Percentiles rank a stretch among this genome's conserved stretches.
Conservation (phyloP, 371 early-diverging fungal genomes). For the Rozella allomycis region DNA sequence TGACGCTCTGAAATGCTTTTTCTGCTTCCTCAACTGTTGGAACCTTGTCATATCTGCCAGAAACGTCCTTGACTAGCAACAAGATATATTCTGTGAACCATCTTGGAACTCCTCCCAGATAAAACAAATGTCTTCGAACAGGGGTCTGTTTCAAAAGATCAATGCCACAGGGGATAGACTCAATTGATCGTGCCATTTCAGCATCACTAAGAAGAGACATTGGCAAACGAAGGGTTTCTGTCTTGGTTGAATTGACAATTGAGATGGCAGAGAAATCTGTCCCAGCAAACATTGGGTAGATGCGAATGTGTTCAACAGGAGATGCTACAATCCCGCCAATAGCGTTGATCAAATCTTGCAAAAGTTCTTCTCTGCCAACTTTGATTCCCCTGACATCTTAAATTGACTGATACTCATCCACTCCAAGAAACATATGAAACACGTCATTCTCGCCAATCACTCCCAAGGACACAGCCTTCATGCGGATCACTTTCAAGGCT, state of each 20-base stretch:
- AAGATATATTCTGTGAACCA: neutral
- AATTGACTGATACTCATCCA: conserved; percentile 1
- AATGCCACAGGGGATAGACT: neutral
- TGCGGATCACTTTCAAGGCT: neutral
- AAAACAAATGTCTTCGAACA: conserved; percentile 1
- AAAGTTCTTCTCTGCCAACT: neutral
- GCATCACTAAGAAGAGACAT: neutral
- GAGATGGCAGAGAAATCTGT: neutral
- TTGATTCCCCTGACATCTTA: neutral
- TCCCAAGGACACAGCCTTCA: neutral
- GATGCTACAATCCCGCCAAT: neutral
- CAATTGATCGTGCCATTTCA: neutral
- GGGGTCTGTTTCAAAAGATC: neutral
- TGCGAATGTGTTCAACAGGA: neutral
- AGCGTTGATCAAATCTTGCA: neutral
- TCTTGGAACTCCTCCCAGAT: conserved; percentile 1
- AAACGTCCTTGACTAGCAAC: neutral
- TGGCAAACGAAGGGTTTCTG: conserved; percentile 1
- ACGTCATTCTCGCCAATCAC: neutral
- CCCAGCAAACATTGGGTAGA: conserved; percentile 1
- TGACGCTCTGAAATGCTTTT: too few species aligned
- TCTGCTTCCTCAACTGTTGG: too few species aligned
- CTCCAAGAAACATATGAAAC: conserved; percentile 1
- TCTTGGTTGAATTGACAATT: neutral
- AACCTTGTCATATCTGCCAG: neutral